Percentiles rank a stretch among this genome's conserved stretches.
Conservation (phyloP, 371 early-diverging fungal genomes). For the Aphelidium insulamus region DNA sequence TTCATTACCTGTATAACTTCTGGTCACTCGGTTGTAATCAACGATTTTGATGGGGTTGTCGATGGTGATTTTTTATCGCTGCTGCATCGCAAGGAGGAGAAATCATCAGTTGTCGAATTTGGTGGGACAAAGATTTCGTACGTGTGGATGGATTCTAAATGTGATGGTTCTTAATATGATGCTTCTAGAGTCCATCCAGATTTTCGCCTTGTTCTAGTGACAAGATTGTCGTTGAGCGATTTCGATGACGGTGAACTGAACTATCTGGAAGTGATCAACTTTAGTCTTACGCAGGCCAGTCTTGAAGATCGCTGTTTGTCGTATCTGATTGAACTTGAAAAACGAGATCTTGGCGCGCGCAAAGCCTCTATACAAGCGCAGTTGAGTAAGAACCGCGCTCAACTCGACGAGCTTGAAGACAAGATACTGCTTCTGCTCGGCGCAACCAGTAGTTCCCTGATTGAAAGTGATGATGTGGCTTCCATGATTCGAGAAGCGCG, state of each 20-base stretch:
- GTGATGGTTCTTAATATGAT: no score
- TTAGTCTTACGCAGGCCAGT: slow-evolving; percentile 28
- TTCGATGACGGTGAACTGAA: slow-evolving; percentile 25
- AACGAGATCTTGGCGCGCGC: slow-evolving; percentile 28
- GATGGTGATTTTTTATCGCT: no score
- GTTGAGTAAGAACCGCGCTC: slow-evolving; percentile 19
- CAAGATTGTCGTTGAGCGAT: slow-evolving; percentile 22
- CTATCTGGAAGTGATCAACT: slow-evolving; percentile 32
- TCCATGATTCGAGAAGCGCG: slow-evolving; percentile 26
- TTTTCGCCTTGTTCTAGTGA: no score
- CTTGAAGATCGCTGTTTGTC: slow-evolving; percentile 28
- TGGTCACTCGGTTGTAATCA: slow-evolving; percentile 19
- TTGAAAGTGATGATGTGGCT: slow-evolving; percentile 28
- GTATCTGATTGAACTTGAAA: slow-evolving; percentile 20
- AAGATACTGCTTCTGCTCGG: slow-evolving; percentile 24
- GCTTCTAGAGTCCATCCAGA: no score
- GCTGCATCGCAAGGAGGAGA: no score
- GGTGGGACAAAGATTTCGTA: no score
- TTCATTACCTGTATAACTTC: slow-evolving; percentile 21
- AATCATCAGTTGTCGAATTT: no score
- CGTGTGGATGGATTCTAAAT: no score
- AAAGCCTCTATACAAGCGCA: slow-evolving; percentile 22
- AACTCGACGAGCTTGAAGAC: slow-evolving; percentile 29
- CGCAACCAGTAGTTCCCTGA: slow-evolving; percentile 25
- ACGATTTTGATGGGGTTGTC: no score